Percentiles rank a stretch among this genome's conserved stretches.
Conservation (phyloP, 2,329 filamentous ascomycete species). For the Cordyceps fumosorosea region DNA sequence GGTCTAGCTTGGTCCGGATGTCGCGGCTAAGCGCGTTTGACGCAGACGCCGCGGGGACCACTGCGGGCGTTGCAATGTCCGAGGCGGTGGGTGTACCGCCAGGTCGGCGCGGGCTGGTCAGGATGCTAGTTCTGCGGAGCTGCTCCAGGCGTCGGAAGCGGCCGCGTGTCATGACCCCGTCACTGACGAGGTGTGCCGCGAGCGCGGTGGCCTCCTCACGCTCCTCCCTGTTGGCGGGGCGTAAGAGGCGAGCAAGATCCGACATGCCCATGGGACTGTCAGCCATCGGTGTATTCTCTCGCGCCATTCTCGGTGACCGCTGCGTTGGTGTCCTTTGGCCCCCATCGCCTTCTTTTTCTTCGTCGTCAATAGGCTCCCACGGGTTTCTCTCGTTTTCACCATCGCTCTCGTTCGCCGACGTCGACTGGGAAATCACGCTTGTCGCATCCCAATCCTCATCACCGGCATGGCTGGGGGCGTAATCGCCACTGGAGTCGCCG, state of each 20-base stretch:
- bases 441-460: slow-evolving; percentile 66
- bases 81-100: slow-evolving; percentile 14
- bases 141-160: slow-evolving; percentile 64
- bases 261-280: slow-evolving; percentile 59
- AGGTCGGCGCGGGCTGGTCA: slow-evolving; percentile 26
- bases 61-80: neutral
- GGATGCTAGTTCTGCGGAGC: slow-evolving; percentile 61
- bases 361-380: slow-evolving; percentile 31
- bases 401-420: slow-evolving; percentile 21
- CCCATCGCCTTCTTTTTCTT: slow-evolving; percentile 38
- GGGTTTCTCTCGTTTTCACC: slow-evolving; percentile 24
- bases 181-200: slow-evolving; percentile 68
- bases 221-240: slow-evolving; percentile 71
- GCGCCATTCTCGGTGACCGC: slow-evolving; percentile 38
- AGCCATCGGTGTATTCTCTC: slow-evolving; percentile 50
- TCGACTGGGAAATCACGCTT: slow-evolving; percentile 62
- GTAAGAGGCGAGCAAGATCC: slow-evolving; percentile 72
- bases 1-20: slow-evolving; percentile 35
- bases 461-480: slow-evolving; percentile 44
- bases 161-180: slow-evolving; percentile 73
- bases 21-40: slow-evolving; percentile 15
- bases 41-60: neutral
- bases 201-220: slow-evolving; percentile 75
- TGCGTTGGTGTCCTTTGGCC: slow-evolving; percentile 69
- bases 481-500: slow-evolving; percentile 74